Conservation (phyloP, 164 flowering plant genomes). For the Warburgia ugandensis region DNA sequence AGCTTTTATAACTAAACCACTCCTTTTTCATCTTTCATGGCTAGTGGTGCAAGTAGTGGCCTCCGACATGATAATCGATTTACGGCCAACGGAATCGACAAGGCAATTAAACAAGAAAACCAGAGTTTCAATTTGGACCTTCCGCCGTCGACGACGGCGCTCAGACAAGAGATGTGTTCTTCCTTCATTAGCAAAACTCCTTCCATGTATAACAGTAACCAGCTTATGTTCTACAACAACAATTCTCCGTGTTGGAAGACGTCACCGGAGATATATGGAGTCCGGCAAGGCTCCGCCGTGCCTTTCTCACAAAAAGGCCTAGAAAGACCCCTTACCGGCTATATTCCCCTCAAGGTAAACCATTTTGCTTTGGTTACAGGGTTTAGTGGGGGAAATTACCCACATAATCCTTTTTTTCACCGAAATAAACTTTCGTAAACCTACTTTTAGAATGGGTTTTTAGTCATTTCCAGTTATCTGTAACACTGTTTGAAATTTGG, state of each 20-base stretch:
- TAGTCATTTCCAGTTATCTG: too few relatives aligned
- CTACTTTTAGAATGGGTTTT: too few relatives aligned
- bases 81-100: background rate
- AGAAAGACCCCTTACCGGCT: background rate
- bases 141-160: background rate
- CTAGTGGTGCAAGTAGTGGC: conserved; percentile 1
- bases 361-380: background rate
- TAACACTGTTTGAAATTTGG: too few relatives aligned
- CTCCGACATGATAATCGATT: background rate
- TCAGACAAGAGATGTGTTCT: background rate
- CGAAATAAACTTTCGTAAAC: too few relatives aligned
- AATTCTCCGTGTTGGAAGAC: background rate
- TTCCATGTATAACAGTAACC: background rate
- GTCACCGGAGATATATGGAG: background rate
- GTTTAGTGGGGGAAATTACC: too few relatives aligned
- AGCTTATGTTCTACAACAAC: background rate
- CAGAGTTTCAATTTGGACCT: conserved; percentile 1
- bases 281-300: background rate
- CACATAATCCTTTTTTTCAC: too few relatives aligned
- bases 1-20: background rate
- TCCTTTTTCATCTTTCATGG: background rate
- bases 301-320: background rate
- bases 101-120: conserved; percentile 4
- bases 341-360: background rate
- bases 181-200: background rate